phyloP scores from a whole-genome alignment of 208 protist genomes.

The Tetramitus jugosus region DNA sequence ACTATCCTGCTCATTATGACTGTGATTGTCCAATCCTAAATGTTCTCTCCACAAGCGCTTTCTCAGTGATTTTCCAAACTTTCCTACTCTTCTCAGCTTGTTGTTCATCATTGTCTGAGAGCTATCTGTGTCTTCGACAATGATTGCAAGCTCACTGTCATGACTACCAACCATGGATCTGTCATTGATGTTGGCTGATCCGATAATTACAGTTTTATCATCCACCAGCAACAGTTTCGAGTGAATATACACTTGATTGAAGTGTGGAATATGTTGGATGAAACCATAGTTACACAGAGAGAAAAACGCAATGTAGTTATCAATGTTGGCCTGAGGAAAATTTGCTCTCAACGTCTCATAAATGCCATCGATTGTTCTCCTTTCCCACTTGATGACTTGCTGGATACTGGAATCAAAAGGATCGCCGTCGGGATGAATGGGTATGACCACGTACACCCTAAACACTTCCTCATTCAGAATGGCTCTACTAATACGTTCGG shows the following conservation, averaged over 20 bases:
- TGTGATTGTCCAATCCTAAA: too few species aligned
- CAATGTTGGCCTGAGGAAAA: not conserved
- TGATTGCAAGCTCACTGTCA: slow-evolving; percentile 26
- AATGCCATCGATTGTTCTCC: not conserved
- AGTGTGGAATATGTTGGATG: not conserved
- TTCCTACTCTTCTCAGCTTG: not conserved
- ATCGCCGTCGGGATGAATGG: slow-evolving; percentile 26
- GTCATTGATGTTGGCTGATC: slow-evolving; percentile 48
- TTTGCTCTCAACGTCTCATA: not conserved
- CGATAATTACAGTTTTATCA: slow-evolving; percentile 32
- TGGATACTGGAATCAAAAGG: not conserved
- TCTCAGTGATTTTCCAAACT: not conserved
- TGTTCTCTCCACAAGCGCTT: slow-evolving; percentile 16
- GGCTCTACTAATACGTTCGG: slow-evolving; percentile 19
- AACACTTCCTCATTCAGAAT: slow-evolving; percentile 23
- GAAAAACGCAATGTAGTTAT: slow-evolving; percentile 26
- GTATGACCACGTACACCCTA: slow-evolving; percentile 26
- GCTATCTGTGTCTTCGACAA: not conserved
- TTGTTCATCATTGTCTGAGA: not conserved
- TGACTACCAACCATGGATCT: slow-evolving; percentile 38
- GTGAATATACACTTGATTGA: slow-evolving; percentile 38
- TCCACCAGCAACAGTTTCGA: slow-evolving; percentile 45
- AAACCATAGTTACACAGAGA: slow-evolving; percentile 9
- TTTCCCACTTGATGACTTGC: not conserved
- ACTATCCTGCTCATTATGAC: not conserved